Percentiles rank a stretch among this genome's conserved stretches.
Conservation (phyloP, 805 yeast genomes). For the Nakazawaea wickerhamii region DNA sequence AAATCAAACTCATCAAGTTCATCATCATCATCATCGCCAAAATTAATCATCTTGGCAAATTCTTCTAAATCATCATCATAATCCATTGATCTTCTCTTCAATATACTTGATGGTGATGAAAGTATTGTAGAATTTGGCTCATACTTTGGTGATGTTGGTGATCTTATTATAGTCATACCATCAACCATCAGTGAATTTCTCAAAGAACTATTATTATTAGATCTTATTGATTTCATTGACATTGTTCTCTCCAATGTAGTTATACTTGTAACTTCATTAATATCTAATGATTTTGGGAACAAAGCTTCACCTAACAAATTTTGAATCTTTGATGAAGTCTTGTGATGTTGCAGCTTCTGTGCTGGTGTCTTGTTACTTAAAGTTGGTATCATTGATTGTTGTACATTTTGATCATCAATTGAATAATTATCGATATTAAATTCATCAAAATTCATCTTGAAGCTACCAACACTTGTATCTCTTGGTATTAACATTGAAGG, state of each 20-base stretch:
- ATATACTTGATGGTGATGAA: slow-evolving; percentile 32
- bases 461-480: slow-evolving; percentile 13
- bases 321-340: slow-evolving; percentile 23
- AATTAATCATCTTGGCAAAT: slow-evolving; percentile 39
- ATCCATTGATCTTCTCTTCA: slow-evolving; percentile 28
- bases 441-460: slow-evolving; percentile 10
- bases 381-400: neutral
- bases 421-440: slow-evolving; percentile 9
- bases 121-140: slow-evolving; percentile 6
- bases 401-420: neutral
- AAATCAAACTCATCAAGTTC: slow-evolving; percentile 21
- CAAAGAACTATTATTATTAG: slow-evolving; percentile 14
- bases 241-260: slow-evolving; percentile 64
- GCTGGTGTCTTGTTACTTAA: slow-evolving; percentile 1
- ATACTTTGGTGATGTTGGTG: slow-evolving; percentile 15
- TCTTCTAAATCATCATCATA: slow-evolving; percentile 37
- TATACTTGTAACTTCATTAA: slow-evolving; percentile 69
- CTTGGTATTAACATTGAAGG: neutral
- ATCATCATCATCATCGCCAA: slow-evolving; percentile 31
- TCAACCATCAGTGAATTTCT: slow-evolving; percentile 25
- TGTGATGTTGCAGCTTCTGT: slow-evolving; percentile 8
- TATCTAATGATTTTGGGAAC: slow-evolving; percentile 65
- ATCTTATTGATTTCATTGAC: slow-evolving; percentile 47
- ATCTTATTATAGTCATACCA: slow-evolving; percentile 43
- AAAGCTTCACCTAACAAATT: slow-evolving; percentile 45